Conservation (phyloP, 2,329 filamentous ascomycete genomes). For the Apiospora hydei region DNA sequence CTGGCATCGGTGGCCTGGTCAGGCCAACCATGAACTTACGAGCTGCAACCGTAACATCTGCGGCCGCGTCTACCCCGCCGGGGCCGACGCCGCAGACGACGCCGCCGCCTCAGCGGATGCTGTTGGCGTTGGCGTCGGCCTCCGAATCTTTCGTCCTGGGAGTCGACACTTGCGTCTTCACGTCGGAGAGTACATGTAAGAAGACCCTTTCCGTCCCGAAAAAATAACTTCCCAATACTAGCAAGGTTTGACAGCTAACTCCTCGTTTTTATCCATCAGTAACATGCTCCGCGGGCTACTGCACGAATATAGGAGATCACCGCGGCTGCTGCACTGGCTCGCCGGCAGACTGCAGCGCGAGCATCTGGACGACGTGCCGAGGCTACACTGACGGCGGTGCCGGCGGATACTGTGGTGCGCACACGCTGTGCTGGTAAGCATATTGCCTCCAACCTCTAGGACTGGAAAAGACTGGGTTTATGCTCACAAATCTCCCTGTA, state of each 20-base stretch:
- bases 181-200: constrained; percentile 37
- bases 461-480: neutral
- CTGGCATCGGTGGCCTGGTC: constrained; percentile 8
- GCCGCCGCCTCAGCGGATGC: constrained; percentile 30
- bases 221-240: neutral
- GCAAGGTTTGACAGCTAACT: neutral
- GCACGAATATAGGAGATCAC: constrained; percentile 37
- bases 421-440: constrained; percentile 42
- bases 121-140: constrained; percentile 32
- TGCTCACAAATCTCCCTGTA: neutral
- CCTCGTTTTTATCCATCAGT: constrained; percentile 29
- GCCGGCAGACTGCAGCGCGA: constrained; percentile 35
- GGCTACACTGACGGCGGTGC: constrained; percentile 32
- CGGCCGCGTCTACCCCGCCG: neutral
- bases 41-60: neutral
- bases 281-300: constrained; percentile 39
- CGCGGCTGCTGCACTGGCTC: constrained; percentile 39
- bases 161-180: constrained; percentile 40
- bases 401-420: constrained; percentile 34
- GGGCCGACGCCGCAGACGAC: constrained; percentile 28
- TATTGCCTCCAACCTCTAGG: neutral
- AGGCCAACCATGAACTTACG: constrained; percentile 12
- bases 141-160: constrained; percentile 34
- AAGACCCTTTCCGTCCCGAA: neutral
- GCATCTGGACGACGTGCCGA: constrained; percentile 39